Conservation (phyloP, 192 early-diverging fungal species). For the Coemansia sp. region DNA sequence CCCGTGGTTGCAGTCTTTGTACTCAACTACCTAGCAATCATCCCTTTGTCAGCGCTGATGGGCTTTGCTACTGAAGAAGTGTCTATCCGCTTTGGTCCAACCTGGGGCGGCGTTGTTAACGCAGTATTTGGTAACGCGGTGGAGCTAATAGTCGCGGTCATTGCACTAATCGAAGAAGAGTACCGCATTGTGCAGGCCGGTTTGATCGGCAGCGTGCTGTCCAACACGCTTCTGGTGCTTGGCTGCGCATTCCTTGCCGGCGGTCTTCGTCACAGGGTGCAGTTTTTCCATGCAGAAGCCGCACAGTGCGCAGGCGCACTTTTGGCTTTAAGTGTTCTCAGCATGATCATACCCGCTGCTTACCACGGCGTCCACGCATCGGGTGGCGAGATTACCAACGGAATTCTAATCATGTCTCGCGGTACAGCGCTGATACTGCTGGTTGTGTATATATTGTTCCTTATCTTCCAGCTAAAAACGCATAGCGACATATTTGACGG, state of each 20-base stretch:
- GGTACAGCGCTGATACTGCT: conserved; percentile 69
- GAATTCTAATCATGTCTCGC: conserved; percentile 60
- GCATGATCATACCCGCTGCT: conserved; percentile 70
- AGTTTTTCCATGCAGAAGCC: conserved; percentile 67
- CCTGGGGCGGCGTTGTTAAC: conserved; percentile 65
- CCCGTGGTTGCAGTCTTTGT: conserved; percentile 64
- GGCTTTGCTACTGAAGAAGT: conserved; percentile 88
- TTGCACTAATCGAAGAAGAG: conserved; percentile 61
- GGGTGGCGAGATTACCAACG: conserved; percentile 46
- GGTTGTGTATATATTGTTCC: conserved; percentile 62
- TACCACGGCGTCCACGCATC: conserved; percentile 56
- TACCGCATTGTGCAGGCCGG: conserved; percentile 71
- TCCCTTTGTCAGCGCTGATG: conserved; percentile 86
- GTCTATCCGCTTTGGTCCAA: conserved; percentile 62
- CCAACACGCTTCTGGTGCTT: conserved; percentile 85
- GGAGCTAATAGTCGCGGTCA: conserved; percentile 54
- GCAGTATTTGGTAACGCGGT: conserved; percentile 73
- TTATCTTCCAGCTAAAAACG: conserved; percentile 87
- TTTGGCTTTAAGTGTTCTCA: conserved; percentile 61
- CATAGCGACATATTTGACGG: conserved; percentile 60
- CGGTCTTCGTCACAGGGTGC: conserved; percentile 64
- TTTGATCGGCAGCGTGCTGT: conserved; percentile 86
- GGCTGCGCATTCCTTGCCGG: conserved; percentile 87
- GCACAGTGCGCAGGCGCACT: conserved; percentile 70
- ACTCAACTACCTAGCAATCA: conserved; percentile 84